Evolutionary conservation across 805 yeast species (phyloP), one percentile per base, ranked within the genome.

Genomic region (Candida awuae): DNA sequence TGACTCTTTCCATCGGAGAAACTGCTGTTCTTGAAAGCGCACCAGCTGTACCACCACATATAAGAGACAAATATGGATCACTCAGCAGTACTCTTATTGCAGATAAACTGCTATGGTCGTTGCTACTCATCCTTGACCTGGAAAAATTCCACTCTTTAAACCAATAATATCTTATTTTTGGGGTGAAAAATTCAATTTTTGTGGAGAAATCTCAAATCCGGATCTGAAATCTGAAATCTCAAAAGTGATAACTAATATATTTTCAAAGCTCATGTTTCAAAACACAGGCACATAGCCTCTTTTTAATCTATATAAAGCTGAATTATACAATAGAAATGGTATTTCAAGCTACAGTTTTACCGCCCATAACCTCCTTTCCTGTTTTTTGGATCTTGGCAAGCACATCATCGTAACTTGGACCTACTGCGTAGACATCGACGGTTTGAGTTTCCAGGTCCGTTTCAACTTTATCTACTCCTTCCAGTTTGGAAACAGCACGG

Each of bases 1-100:
- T 90, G 50, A 92, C 94, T 49, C 98, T 68, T 59, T 90, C 98
- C 61, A 90, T 78, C 1, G 98, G 98, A 10, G 96, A 84, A 6
- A 88, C 96, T 1, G 83, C 85, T 0, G 97, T 90, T 39, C 97
- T 68, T 2, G 95, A 84, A 1, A 81, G 66, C 1, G 86, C 86
- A 14, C 94, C 94, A 2, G 80, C 90, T 8, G 77, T 51, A 6
- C 92, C 92, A 13, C 94, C 94, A 6, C 84, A 71, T 8, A 81
- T 42, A 28, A 83, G 68, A 4, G 87, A 75, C 2, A 86, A 68
- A 23, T 73, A 71, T 14, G 78, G 69, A 38, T 77, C 83, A 10
- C n/a, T 16, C 21, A 32, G 37, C n/a, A 39, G 9, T 4, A 30
- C 27, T n/a, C 25, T 14, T 6, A 27, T 31, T 6, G 17, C n/a